These are phyloP conservation scores for Rostrohypoxylon terebratum DNA, from an alignment of 495 filamentous ascomycete species.

Conservation along the genomic window DNA sequence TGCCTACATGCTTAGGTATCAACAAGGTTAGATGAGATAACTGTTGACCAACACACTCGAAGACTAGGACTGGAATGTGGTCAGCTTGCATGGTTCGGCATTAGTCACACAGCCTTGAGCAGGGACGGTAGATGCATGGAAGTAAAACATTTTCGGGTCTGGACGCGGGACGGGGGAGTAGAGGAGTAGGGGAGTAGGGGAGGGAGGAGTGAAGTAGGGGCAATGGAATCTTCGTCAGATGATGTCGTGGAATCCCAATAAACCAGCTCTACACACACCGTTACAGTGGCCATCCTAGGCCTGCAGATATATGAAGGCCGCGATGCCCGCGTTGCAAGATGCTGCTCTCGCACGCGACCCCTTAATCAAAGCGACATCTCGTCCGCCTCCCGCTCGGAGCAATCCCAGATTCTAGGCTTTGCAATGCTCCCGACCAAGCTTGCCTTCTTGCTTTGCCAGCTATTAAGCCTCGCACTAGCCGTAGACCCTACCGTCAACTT, in stretches of 20 bases:
- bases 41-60: not conserved
- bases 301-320: constrained; percentile 30
- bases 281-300: not conserved
- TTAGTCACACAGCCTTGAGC: constrained; percentile 31
- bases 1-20: not conserved
- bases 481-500: constrained; percentile 39
- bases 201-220: too few relatives aligned
- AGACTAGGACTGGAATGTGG: constrained; percentile 30
- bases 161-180: constrained; percentile 1
- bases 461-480: constrained; percentile 26
- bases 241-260: constrained; percentile 40
- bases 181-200: not conserved
- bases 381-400: constrained; percentile 29
- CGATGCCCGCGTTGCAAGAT: constrained; percentile 20
- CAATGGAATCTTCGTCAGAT: constrained; percentile 33
- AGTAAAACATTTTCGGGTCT: constrained; percentile 16
- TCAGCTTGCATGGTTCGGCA: constrained; percentile 35
- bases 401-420: constrained; percentile 30
- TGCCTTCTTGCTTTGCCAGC: constrained; percentile 36
- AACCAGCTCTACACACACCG: constrained; percentile 15
- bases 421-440: constrained; percentile 33
- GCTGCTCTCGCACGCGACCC: constrained; percentile 8
- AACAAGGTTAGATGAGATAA: constrained; percentile 20
- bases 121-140: constrained; percentile 21
- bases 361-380: constrained; percentile 15